Percentiles rank a stretch among this genome's conserved stretches.
These are phyloP conservation scores for Phytophthora boehmeriae DNA, from an alignment of 352 stramenopile species.

Conservation along the genomic window DNA sequence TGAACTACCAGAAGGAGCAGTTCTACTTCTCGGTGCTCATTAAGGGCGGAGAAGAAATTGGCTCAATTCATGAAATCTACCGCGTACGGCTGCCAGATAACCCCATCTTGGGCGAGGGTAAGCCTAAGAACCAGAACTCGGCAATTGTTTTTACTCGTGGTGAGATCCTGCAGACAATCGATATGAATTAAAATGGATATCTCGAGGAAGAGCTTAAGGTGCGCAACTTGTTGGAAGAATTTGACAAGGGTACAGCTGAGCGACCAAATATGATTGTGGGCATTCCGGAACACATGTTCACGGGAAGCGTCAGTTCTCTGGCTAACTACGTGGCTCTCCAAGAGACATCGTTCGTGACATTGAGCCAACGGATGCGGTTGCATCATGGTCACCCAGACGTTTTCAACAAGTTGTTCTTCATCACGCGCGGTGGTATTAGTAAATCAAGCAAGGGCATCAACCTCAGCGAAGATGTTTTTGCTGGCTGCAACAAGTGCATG, in stretches of 20 bases:
- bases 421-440: slow-evolving; percentile 97
- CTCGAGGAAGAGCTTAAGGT: slow-evolving; percentile 99
- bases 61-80: slow-evolving; percentile 93
- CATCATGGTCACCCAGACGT: slow-evolving; percentile 99
- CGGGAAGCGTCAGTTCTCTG: slow-evolving; percentile 97
- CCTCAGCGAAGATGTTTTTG: slow-evolving; percentile 99
- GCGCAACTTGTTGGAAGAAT: slow-evolving; percentile 98
- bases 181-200: slow-evolving; percentile 99
- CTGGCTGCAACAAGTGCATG: slow-evolving; percentile 98
- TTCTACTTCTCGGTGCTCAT: slow-evolving; percentile 98
- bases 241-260: slow-evolving; percentile 81
- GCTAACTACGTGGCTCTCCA: slow-evolving; percentile 99
- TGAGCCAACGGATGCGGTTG: slow-evolving; percentile 97
- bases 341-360: slow-evolving; percentile 98
- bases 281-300: slow-evolving; percentile 99
- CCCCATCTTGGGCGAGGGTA: slow-evolving; percentile 98
- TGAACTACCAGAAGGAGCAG: slow-evolving; percentile 95
- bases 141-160: slow-evolving; percentile 98
- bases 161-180: slow-evolving; percentile 98
- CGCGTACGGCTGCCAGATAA: slow-evolving; percentile 98
- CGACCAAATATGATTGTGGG: slow-evolving; percentile 95
- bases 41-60: slow-evolving; percentile 87
- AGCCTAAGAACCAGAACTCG: slow-evolving; percentile 99
- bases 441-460: slow-evolving; percentile 99
- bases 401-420: slow-evolving; percentile 99